Evolutionary conservation across 176 grass and related monocot species (phyloP), one percentile per base, ranked within the genome.

Genomic region (Melocanna baccifera): DNA sequence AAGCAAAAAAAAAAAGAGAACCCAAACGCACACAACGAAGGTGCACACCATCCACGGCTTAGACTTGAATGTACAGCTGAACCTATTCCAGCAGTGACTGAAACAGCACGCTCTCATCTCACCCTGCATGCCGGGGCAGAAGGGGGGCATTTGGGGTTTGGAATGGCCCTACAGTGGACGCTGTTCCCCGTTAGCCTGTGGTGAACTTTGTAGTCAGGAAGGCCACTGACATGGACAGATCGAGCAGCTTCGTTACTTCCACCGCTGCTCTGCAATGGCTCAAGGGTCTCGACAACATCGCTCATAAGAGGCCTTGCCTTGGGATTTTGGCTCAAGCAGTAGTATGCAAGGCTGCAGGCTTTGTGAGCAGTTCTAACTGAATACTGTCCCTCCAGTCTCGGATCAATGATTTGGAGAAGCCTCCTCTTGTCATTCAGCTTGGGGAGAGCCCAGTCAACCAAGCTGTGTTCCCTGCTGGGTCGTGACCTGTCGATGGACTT

Each of bases 271-370:
- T 94, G 95, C 86, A 97, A 75, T 3, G 95, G 92, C 23, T 94
- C 89, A 0, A 97, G 95, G 12, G 95, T 94, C 75, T 97, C 95
- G 1, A 97, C 92, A 1, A 97, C 92, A 1, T 97, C 95, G 5
- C 91, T 97, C 92, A 94, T 94, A 11, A 97, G 92, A 6, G 95
- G 95, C 71, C 92, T 87, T 1, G 95, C 95, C 84, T 97, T 97
- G 13, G 92, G 92, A 67, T 97, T 97, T 32, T 97, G 91, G 87
- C 87, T 97, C 81, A 97, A 66, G 92, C 95, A 97, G 87, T 97
- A 97, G 84, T 90, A 97, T 25, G 95, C 95, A 25, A 97, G 90
- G 68, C 92, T 93, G 72, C 95, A 97, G 52, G 95, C 91, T 62
- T 97, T 97, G 84, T 97, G 92, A 23, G 95, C 95, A 73, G 86